Percentiles rank a stretch among this genome's conserved stretches.
phyloP scores from a whole-genome alignment of 2,329 filamentous ascomycete genomes.

The Arthrobotrys sinensis region DNA sequence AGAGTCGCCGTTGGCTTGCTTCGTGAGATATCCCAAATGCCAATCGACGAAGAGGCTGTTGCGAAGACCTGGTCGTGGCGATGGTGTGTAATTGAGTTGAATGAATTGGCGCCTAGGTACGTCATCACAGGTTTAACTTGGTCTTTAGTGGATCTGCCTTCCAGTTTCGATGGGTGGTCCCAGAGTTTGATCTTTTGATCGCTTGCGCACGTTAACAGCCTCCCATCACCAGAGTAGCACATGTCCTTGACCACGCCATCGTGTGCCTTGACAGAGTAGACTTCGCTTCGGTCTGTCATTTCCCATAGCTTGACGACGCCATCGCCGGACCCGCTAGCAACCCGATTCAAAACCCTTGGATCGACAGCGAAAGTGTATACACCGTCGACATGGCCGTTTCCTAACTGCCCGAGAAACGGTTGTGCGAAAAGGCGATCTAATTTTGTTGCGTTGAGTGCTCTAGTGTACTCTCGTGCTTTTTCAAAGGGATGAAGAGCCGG shows the following conservation, averaged over 20 bases:
- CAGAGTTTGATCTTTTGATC: slow-evolving; percentile 92
- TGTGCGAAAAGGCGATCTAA: slow-evolving; percentile 91
- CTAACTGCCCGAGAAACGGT: slow-evolving; percentile 88
- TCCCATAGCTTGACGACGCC: slow-evolving; percentile 96
- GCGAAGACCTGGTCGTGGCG: slow-evolving; percentile 84
- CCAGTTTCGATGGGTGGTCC: slow-evolving; percentile 72
- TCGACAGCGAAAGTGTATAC: slow-evolving; percentile 87
- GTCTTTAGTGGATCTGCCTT: slow-evolving; percentile 39
- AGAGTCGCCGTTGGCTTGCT: slow-evolving; percentile 84
- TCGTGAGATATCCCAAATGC: slow-evolving; percentile 88
- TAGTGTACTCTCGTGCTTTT: slow-evolving; percentile 86
- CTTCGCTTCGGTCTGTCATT: slow-evolving; percentile 79
- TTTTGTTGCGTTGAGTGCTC: slow-evolving; percentile 87
- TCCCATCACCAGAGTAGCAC: slow-evolving; percentile 85
- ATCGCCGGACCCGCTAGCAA: slow-evolving; percentile 89
- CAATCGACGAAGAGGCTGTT: slow-evolving; percentile 80
- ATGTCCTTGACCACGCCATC: slow-evolving; percentile 94
- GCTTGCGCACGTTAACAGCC: slow-evolving; percentile 86
- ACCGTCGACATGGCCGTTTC: slow-evolving; percentile 92
- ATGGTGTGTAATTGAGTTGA: slow-evolving; percentile 88
- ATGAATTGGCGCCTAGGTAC: slow-evolving; percentile 86
- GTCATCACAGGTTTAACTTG: slow-evolving; percentile 79
- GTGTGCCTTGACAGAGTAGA: slow-evolving; percentile 85
- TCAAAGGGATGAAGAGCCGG: slow-evolving; percentile 92
- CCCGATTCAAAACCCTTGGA: slow-evolving; percentile 79